Base-by-base conservation (phyloP, 768 basidiomycete genomes). In the Amanita fuliginea region DNA sequence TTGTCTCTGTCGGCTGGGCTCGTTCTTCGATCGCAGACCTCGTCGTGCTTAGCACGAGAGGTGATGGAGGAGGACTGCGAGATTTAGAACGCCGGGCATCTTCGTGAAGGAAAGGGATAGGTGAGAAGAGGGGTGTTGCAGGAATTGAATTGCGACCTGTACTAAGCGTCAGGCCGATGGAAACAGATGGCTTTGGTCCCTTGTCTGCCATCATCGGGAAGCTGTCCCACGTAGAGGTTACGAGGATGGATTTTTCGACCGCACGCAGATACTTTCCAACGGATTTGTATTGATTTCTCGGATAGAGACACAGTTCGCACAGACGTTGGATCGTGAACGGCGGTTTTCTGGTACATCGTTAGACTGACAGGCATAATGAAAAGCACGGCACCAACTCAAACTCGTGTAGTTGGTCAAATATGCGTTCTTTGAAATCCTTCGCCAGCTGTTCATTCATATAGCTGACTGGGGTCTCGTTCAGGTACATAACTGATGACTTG, bases 301-400 rank as follows among this genome's bases (percentile, higher is more conserved):
- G 89, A 36, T 74, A 64, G 10, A 85, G 56, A 55, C 82, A 80
- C 21, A 95, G 79, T 60, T 94, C 91, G 60, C 86, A 88, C 10
- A 93, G 68, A 39, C 91, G 81, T 64, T 95, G 92, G 48, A 94
- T 85, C 7, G 91, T 93, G 62, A 94, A 95, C 2, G 91, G 91
- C 0, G 86, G 75, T 45, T 74, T 74, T 14, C 80, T 68, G 48
- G 7, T n/a, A 21, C 16, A 28, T 26, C 21, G 32, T 43, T 22
- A 43, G 7, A 13, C 28, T 26, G 18, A 24, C 10, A 28, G 22
- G 24, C 3, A 39, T n/a, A 26, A 30, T 24, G 36, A 26, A 34
- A 44, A 42, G 10, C 33, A 43, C 42, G 14, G 13, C 44, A 71
- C 79, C 42, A 56, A 89, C 89, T 89, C 85, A 54, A 91, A 88